These are phyloP conservation scores for Boletus subparvulus DNA, from an alignment of 768 basidiomycete species.

Conservation along the genomic window DNA sequence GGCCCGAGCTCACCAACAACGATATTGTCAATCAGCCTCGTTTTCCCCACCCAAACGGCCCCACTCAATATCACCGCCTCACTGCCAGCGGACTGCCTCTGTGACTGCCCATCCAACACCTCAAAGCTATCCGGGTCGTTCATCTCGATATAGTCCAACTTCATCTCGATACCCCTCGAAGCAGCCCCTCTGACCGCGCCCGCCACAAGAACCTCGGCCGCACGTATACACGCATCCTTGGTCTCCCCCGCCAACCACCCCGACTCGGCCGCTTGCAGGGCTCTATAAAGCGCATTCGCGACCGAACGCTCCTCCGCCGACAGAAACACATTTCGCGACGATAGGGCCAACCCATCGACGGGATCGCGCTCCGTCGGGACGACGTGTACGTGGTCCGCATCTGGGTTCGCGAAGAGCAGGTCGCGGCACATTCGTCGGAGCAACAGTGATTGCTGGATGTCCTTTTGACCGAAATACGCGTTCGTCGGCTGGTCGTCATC, in stretches of 20 bases:
- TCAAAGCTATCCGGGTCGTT: constrained; percentile 81
- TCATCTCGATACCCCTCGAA: constrained; percentile 49
- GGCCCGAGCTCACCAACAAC: constrained; percentile 55
- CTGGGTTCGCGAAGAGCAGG: constrained; percentile 77
- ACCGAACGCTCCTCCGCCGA: constrained; percentile 56
- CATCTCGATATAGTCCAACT: constrained; percentile 84
- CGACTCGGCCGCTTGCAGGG: constrained; percentile 56
- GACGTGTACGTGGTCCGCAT: constrained; percentile 73
- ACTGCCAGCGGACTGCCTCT: constrained; percentile 28
- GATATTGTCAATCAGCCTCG: constrained; percentile 91
- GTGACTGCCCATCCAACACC: constrained; percentile 41
- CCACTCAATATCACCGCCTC: constrained; percentile 73
- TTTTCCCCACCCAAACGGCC: constrained; percentile 81
- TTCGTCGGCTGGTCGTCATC: constrained; percentile 60
- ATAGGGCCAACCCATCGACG: constrained; percentile 72
- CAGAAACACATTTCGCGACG: constrained; percentile 89
- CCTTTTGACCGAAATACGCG: constrained; percentile 97
- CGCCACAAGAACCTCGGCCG: constrained; percentile 44
- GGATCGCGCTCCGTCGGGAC: constrained; percentile 79
- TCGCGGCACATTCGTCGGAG: constrained; percentile 77
- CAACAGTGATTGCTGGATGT: constrained; percentile 93
- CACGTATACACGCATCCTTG: constrained; percentile 49
- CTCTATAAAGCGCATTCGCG: constrained; percentile 65
- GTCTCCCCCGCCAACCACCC: constrained; percentile 54
- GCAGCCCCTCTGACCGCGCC: constrained; percentile 30